phyloP scores from a whole-genome alignment of 805 yeast species.

The Ogataea neopini region DNA sequence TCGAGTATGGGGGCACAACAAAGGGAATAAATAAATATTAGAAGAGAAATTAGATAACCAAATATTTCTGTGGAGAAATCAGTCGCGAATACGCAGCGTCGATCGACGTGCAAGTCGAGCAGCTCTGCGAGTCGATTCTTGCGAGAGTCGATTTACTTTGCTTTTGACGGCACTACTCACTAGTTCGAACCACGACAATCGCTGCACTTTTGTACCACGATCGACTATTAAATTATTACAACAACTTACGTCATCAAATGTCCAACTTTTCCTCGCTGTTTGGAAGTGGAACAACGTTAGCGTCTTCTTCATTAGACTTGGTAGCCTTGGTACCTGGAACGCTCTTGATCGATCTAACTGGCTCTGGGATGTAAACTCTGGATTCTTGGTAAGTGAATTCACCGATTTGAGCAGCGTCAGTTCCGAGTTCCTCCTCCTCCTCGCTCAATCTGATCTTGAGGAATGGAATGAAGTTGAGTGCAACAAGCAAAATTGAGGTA shows the following conservation, averaged over 20 bases:
- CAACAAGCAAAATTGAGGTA: slow-evolving; percentile 65
- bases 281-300: slow-evolving; percentile 34
- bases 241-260: slow-evolving; percentile 7
- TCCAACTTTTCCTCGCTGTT: slow-evolving; percentile 30
- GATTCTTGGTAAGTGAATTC: slow-evolving; percentile 78
- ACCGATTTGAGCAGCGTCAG: slow-evolving; percentile 88
- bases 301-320: slow-evolving; percentile 25
- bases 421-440: slow-evolving; percentile 86
- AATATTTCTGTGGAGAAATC: neutral
- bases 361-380: slow-evolving; percentile 71
- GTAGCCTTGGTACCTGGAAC: slow-evolving; percentile 21
- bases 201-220: too few species aligned
- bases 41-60: too few species aligned
- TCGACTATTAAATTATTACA: too few species aligned
- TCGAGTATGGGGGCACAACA: too few species aligned
- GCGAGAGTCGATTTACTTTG: too few species aligned
- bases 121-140: too few species aligned
- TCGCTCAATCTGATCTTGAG: slow-evolving; percentile 78
- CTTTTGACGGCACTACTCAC: too few species aligned
- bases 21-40: too few species aligned
- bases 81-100: too few species aligned
- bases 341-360: slow-evolving; percentile 59
- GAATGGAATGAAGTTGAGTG: slow-evolving; percentile 76
- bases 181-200: too few species aligned
- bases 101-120: too few species aligned